A percentile compares a stretch with the other conserved stretches of the same genome.
Conservation (phyloP, 1,139 yeast genomes). For the Meyerozyma athensensis region DNA sequence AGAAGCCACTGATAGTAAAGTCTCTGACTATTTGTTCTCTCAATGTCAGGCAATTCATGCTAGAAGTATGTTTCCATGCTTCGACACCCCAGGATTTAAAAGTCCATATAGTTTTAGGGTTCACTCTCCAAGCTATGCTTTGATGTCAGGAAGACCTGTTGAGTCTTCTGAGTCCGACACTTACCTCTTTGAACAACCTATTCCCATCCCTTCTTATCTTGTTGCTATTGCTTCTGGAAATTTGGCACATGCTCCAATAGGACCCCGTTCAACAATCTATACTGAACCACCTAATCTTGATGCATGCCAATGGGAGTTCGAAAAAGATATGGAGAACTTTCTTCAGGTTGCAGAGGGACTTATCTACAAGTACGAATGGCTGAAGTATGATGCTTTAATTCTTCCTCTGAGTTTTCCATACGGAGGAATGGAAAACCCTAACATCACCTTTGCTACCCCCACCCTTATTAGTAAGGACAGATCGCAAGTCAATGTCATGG, state of each 20-base stretch:
- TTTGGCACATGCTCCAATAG: constrained; percentile 25
- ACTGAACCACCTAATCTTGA: constrained; percentile 24
- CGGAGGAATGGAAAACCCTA: constrained; percentile 40
- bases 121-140: constrained; percentile 26
- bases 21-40: constrained; percentile 26
- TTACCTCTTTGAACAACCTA: constrained; percentile 28
- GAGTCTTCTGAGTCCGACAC: constrained; percentile 7
- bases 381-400: constrained; percentile 28
- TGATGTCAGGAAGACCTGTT: constrained; percentile 36
- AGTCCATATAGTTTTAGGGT: constrained; percentile 28
- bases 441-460: constrained; percentile 34
- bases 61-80: constrained; percentile 38
- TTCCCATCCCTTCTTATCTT: constrained; percentile 34
- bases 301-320: constrained; percentile 34
- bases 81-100: constrained; percentile 40
- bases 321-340: constrained; percentile 32
- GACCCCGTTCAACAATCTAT: constrained; percentile 32
- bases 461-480: constrained; percentile 32
- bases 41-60: constrained; percentile 45
- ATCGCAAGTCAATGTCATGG: constrained; percentile 32
- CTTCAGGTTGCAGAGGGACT: constrained; percentile 29
- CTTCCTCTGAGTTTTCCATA: constrained; percentile 34
- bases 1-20: constrained; percentile 25
- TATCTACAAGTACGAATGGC: constrained; percentile 33
- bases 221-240: constrained; percentile 35